These are phyloP conservation scores for Elongisporangium prolatum DNA, from an alignment of 352 stramenopile genomes.

Conservation along the genomic window DNA sequence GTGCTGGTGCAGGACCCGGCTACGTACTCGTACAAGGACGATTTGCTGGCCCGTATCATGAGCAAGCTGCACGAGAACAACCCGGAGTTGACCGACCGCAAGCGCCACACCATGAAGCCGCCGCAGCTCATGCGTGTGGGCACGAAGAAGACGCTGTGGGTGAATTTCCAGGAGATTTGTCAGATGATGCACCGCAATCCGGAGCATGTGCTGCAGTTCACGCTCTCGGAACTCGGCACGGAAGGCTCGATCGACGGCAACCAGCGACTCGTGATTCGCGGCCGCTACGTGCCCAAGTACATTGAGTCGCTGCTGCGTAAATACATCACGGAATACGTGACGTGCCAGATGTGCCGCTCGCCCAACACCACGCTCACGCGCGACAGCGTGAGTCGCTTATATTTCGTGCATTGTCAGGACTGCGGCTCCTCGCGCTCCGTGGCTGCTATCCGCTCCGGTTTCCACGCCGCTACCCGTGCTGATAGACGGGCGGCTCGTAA, in stretches of 20 bases:
- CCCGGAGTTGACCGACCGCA: conserved; percentile 94
- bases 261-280: conserved; percentile 97
- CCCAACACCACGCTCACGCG: conserved; percentile 97
- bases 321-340: conserved; percentile 99
- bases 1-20: conserved; percentile 83
- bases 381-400: conserved; percentile 95
- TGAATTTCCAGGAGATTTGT: conserved; percentile 99
- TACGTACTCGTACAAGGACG: conserved; percentile 94
- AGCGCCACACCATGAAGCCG: conserved; percentile 89
- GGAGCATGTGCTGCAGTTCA: conserved; percentile 99
- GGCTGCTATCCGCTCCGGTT: conserved; percentile 96
- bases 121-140: conserved; percentile 89
- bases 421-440: conserved; percentile 97
- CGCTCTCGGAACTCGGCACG: conserved; percentile 98
- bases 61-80: conserved; percentile 95
- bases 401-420: conserved; percentile 98
- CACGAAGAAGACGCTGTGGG: conserved; percentile 98
- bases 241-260: conserved; percentile 99
- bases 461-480: conserved; percentile 92
- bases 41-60: conserved; percentile 94
- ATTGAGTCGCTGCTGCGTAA: conserved; percentile 99
- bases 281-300: conserved; percentile 98
- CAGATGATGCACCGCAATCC: conserved; percentile 98
- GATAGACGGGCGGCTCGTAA: conserved; percentile 83
- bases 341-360: conserved; percentile 98